These are phyloP conservation scores for Aquilaria yunnanensis DNA, from an alignment of 345 rosid genomes.

Conservation along the genomic window DNA sequence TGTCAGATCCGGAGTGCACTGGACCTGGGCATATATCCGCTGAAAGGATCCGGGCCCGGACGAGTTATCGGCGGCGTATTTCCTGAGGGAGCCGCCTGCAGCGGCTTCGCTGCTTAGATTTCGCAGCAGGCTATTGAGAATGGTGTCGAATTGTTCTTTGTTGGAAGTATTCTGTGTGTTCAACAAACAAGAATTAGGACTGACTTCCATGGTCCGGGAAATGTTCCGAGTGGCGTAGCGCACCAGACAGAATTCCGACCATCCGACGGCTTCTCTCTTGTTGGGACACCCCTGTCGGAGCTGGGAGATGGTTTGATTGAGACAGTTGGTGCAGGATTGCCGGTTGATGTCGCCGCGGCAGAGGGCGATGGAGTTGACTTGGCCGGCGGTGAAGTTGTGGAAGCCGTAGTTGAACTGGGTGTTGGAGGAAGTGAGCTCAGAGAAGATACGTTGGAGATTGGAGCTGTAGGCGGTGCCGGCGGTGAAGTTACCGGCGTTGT, in stretches of 20 bases:
- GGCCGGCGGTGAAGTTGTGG: conserved; percentile 22
- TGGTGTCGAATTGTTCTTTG: background rate
- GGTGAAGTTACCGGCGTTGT: conserved; percentile 15
- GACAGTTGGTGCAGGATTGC: background rate
- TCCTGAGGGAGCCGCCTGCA: background rate
- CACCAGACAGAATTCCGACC: conserved; percentile 8
- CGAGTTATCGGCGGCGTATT: background rate
- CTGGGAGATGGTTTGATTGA: background rate
- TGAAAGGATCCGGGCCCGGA: background rate
- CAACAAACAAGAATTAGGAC: background rate
- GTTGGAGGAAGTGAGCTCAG: conserved; percentile 16
- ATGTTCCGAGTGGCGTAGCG: conserved; percentile 12
- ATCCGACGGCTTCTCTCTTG: conserved; percentile 6
- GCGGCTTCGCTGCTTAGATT: background rate
- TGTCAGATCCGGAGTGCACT: conserved; percentile 14
- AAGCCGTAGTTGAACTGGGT: conserved; percentile 20
- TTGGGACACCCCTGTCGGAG: background rate
- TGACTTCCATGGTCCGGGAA: background rate
- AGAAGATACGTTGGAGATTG: conserved; percentile 18
- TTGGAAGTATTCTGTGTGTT: background rate
- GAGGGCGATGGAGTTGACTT: no score
- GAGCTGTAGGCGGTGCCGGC: conserved; percentile 17
- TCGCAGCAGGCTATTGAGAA: background rate
- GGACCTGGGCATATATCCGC: conserved; percentile 1
- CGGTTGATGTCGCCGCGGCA: background rate